A percentile compares a stretch with the other conserved stretches of the same genome.
Conservation (phyloP, 768 basidiomycete species). For the Podaxis sp. region DNA sequence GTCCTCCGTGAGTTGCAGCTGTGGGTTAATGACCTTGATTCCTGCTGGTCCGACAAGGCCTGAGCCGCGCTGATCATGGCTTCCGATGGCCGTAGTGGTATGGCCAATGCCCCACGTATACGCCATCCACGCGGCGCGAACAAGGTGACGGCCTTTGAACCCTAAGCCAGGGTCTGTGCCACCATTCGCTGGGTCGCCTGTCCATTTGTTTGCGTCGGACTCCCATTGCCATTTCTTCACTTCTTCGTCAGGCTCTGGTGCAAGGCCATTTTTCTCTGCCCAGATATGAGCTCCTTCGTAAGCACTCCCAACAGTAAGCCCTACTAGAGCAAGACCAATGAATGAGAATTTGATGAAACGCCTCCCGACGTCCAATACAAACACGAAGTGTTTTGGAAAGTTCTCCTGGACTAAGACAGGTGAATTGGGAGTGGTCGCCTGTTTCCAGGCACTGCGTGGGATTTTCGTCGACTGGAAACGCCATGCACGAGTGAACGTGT, state of each 20-base stretch:
- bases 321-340: constrained; percentile 42
- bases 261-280: constrained; percentile 57
- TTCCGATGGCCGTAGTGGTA: constrained; percentile 34
- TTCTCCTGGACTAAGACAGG: constrained; percentile 23
- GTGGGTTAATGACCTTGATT: constrained; percentile 51
- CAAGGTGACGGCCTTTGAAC: constrained; percentile 55
- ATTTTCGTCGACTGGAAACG: constrained; percentile 2
- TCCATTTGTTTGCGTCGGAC: constrained; percentile 60
- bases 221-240: constrained; percentile 68
- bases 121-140: constrained; percentile 74
- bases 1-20: constrained; percentile 51
- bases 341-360: constrained; percentile 52
- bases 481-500: not conserved
- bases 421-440: constrained; percentile 10
- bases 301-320: constrained; percentile 42
- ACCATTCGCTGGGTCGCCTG: constrained; percentile 47
- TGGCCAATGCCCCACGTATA: constrained; percentile 61
- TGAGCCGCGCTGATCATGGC: constrained; percentile 34
- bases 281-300: constrained; percentile 61
- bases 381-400: constrained; percentile 32
- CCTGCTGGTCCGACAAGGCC: constrained; percentile 32
- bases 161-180: constrained; percentile 78
- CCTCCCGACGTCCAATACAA: constrained; percentile 43
- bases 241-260: constrained; percentile 51
- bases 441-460: constrained; percentile 3